Evolutionary conservation across 2,329 filamentous ascomycete species (phyloP), one percentile per base, ranked within the genome.

Genomic region (Scortechinia acanthostroma): DNA sequence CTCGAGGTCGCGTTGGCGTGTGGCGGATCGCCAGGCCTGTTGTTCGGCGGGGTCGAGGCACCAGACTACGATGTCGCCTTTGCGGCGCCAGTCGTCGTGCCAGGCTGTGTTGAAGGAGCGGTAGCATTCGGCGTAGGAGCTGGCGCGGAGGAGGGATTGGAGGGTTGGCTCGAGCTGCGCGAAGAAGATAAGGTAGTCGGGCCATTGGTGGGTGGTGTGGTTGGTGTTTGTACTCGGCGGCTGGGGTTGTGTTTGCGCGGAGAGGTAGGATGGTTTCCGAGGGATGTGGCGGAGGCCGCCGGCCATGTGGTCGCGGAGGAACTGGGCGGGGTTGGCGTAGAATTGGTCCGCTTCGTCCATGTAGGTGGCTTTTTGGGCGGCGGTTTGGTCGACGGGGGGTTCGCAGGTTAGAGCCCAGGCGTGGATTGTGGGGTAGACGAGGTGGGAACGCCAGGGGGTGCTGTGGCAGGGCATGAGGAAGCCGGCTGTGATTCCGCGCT

Each of bases 401-500:
- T 40, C 35, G 35, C 35, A 40, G 35, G 35, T 10, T 40, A 40
- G 35, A 17, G 35, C 35, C 35, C 35, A 40, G 35, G 35, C 35
- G 23, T 56, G 57, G 1, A 62, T 47, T 20, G 66, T 65, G 6
- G 80, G 54, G 14, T 4, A 21, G 4, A n/a, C 22, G 16, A 86
- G 61, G 51, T 84, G 77, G 23, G 74, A 77, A 49, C 79, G 73
- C 81, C 81, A 85, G 3, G 81, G 81, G 0, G 80, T 85, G 52
- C 76, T 82, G 61, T 86, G 82, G 56, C 81, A 86, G n/a, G 81
- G 81, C 80, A 84, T 85, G 21, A 86, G 65, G 56, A 85, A 85
- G 40, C 70, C 80, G 14, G 75, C 17, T 40, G 35, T 10, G 10
- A 40, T 10, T 13, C 35, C 35, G 35, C 13, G 35, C 13, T 6